Conservation (phyloP, 2,329 filamentous ascomycete species). For the Fusarium sp. region DNA sequence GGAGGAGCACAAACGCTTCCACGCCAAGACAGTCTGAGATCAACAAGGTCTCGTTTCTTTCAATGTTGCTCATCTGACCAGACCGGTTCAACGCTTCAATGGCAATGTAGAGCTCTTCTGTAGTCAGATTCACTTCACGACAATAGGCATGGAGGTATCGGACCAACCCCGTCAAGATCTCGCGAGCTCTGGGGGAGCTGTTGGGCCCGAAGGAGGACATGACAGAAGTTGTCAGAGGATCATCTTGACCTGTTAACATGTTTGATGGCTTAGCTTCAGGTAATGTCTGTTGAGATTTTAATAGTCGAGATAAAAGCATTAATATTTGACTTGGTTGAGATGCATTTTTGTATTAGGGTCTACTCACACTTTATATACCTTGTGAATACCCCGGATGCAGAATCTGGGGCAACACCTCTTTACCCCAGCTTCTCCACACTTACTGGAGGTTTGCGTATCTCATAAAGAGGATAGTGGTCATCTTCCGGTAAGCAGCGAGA, state of each 20-base stretch:
- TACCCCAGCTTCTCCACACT: not conserved
- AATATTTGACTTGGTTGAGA: accelerated
- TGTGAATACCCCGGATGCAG: not conserved
- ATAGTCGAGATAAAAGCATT: accelerated
- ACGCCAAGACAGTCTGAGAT: not conserved
- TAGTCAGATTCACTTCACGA: not conserved
- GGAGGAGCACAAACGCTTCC: not conserved
- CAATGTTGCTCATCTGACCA: not conserved
- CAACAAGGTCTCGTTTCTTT: not conserved
- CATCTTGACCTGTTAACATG: not conserved
- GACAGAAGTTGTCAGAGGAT: not conserved
- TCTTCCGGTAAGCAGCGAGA: accelerated
- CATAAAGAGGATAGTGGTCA: no score
- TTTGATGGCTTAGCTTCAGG: accelerated
- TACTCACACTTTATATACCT: not conserved
- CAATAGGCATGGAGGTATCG: not conserved
- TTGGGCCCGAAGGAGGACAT: not conserved
- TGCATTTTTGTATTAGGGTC: accelerated
- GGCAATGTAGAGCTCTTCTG: not conserved
- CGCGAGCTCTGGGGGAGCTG: not conserved
- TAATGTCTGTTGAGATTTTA: accelerated
- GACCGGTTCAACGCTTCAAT: not conserved
- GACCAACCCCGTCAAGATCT: not conserved
- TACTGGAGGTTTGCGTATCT: accelerated
- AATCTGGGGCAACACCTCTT: not conserved